Base-by-base conservation (phyloP, 352 stramenopile species). In the Pythium folliculosum region DNA sequence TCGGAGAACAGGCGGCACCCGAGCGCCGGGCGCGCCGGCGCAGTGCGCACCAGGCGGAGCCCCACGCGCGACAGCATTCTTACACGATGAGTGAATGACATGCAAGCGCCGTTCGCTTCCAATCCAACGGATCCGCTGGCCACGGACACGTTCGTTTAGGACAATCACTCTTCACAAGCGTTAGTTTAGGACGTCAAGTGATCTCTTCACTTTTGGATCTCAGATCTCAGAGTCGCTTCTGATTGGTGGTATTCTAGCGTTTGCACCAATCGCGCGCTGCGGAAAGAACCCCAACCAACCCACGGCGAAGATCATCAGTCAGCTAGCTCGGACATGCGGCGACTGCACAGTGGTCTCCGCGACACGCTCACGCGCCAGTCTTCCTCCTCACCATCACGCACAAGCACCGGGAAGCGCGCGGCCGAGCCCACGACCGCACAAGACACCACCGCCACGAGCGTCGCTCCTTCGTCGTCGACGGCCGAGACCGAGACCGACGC, bases 1-100 rank as follows among this genome's bases (percentile, higher is more conserved):
- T 73, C 67, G 5, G 67, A 73, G 0, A 69, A 13, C n/a, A 30
- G 22, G 19, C 66, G 60, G 21, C 51, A 58, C 32, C 48, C n/a
- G 4, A n/a, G 13, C 7, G 22, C 23, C 16, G 10, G 40, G 17
- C 43, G 16, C n/a, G 10, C 1, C 19, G 44, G 25, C 43, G 60
- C 23, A 17, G 30, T 2, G 14, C 21, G 6, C 49, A 38, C 38
- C 49, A 54, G 19, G 32, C 49, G 56, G 17, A 38, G 38, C 55
- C 22, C 10, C 49, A 43, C 12, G 10, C 17, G n/a, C 62, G 55
- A 30, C 44, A 51, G 13, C 40, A 47, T 47, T 21, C 17, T 3
- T 16, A 17, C 37, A 7, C 10, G 10, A 7, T 43, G 14, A 43
- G 14, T 13, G 27, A 40, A 47, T 47, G 13, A 16, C 40, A 19